Conservation (phyloP, 2,329 filamentous ascomycete genomes). For the Talaromyces sp. region DNA sequence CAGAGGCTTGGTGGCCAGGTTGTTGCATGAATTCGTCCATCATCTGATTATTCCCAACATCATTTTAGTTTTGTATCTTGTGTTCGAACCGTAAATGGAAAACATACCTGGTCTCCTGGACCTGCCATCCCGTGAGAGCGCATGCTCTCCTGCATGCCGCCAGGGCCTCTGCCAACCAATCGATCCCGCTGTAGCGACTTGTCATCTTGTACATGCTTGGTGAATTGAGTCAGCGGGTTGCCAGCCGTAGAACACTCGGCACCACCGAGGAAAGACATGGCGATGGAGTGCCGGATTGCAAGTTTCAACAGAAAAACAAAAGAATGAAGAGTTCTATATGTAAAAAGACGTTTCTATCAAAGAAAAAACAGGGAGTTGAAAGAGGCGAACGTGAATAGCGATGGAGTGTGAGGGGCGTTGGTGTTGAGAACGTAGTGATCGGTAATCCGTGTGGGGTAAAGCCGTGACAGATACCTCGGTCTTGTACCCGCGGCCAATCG, state of each 20-base stretch:
- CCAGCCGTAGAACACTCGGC: slow-evolving; percentile 94
- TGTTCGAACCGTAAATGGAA: not conserved
- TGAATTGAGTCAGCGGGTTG: slow-evolving; percentile 95
- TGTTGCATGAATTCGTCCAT: slow-evolving; percentile 91
- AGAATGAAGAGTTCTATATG: not conserved
- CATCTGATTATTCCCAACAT: slow-evolving; percentile 52
- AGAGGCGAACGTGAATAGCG: not conserved
- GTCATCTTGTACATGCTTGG: slow-evolving; percentile 95
- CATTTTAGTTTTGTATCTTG: not conserved
- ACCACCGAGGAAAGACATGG: slow-evolving; percentile 92
- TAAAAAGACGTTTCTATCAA: not conserved
- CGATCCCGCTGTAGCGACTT: slow-evolving; percentile 90
- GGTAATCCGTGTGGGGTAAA: not conserved
- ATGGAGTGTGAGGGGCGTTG: not conserved
- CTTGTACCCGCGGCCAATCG: not conserved
- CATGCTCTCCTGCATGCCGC: slow-evolving; percentile 68
- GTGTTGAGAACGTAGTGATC: not conserved
- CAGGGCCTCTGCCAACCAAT: slow-evolving; percentile 68
- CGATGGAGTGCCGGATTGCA: not conserved
- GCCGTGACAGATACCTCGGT: not conserved
- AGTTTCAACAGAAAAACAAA: not conserved
- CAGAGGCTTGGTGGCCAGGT: slow-evolving; percentile 46
- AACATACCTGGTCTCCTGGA: slow-evolving; percentile 65
- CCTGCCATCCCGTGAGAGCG: slow-evolving; percentile 63
- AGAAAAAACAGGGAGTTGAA: not conserved